Conservation (phyloP, 768 basidiomycete genomes). For the Tremella mesenterica region DNA sequence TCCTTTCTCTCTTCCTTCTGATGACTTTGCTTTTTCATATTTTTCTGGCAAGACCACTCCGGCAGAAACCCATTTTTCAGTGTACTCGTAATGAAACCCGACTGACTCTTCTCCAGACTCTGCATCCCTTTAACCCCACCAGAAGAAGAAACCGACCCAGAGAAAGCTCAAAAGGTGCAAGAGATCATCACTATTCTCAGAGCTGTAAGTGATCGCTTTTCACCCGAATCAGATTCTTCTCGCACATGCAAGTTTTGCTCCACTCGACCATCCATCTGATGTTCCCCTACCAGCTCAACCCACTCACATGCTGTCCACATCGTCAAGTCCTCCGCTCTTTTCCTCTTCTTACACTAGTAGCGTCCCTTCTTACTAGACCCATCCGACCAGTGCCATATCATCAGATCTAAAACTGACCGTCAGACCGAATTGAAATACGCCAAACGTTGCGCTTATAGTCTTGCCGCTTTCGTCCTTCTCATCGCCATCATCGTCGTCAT, state of each 20-base stretch:
- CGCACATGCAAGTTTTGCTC: too few species aligned
- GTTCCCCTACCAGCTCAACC: too few species aligned
- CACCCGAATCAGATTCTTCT: too few species aligned
- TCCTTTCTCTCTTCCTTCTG: background rate
- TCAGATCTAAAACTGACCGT: slow-evolving; percentile 6
- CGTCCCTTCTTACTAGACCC: too few species aligned
- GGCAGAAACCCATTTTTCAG: too few species aligned
- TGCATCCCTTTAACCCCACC: slow-evolving; percentile 32
- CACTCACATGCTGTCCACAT: too few species aligned
- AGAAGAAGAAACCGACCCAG: slow-evolving; percentile 31
- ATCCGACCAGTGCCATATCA: too few species aligned
- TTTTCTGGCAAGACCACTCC: background rate
- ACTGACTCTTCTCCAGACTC: slow-evolving; percentile 11
- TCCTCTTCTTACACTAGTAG: background rate
- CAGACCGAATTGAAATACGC: slow-evolving; percentile 40
- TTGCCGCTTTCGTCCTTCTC: slow-evolving; percentile 11
- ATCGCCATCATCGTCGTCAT: slow-evolving; percentile 14
- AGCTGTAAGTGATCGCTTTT: slow-evolving; percentile 15
- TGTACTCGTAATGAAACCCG: background rate
- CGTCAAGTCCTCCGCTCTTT: too few species aligned
- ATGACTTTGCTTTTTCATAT: background rate
- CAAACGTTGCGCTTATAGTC: slow-evolving; percentile 20
- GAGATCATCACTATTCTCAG: slow-evolving; percentile 38
- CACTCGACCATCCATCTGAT: too few species aligned
- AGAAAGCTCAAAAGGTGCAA: slow-evolving; percentile 33